Evolutionary conservation across 768 basidiomycete genomes (phyloP), one percentile per base, ranked within the genome.

Genomic region (Naematelia encephala): DNA sequence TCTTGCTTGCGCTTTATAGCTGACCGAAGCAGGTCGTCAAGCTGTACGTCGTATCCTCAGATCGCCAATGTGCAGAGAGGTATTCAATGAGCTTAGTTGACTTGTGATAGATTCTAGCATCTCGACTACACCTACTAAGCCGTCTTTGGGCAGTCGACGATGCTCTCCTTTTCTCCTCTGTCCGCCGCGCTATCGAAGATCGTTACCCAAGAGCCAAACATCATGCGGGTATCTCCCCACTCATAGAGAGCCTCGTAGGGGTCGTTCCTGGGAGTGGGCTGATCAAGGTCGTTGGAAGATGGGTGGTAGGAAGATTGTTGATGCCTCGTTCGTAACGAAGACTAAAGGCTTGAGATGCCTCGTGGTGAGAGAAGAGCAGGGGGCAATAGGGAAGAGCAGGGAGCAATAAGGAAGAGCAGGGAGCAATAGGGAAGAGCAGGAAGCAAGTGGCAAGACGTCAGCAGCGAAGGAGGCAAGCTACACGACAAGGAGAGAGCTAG

Each of bases 121-220:
- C 55, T 27, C 54, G 59, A 3, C 45, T 62, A 8, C 56, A 60
- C 21, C 45, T 63, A 43, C 21, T 68, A 5, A 44, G 63, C 10
- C 53, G 57, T 25, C 29, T 71, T 5, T 71, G 60, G 60, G 69
- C 67, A 25, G 69, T 71, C 21, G 69, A 71, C 59, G 65, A 71
- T 44, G 69, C 67, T n/a, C 59, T 71, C 14, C 60, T 71, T n/a
- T 71, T 60, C 55, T 68, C 69, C 2, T 57, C 64, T 2, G 69
- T 71, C 27, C 42, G 67, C 49, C 53, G 67, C 4, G 69, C 69
- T 2, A 63, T 71, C 48, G 69, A 71, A 57, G 69, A 71, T 29
- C 46, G 56, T 16, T 68, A 71, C 42, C 67, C 64, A 5, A 53
- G 69, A 21, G 44, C 43, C 10, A 26, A 56, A 22, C 67, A 71